A percentile compares a stretch with the other conserved stretches of the same genome.
These are phyloP conservation scores for Clavaria fumosa DNA, from an alignment of 768 basidiomycete species.

Conservation along the genomic window DNA sequence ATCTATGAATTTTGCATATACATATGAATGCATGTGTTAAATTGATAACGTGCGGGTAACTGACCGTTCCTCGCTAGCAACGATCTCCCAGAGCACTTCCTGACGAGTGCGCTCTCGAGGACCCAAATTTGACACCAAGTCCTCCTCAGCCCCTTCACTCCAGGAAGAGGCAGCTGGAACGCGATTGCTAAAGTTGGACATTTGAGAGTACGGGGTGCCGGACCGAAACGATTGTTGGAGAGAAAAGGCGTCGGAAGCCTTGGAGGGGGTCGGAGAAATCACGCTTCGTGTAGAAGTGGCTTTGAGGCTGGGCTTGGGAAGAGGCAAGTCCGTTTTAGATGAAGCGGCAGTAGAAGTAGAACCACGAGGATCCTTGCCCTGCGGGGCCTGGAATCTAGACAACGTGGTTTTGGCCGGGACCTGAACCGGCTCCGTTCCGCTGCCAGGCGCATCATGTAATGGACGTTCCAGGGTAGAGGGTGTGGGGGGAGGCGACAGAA, in stretches of 20 bases:
- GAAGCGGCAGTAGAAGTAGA: constrained; percentile 49
- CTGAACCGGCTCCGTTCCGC: constrained; percentile 14
- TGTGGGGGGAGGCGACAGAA: constrained; percentile 68
- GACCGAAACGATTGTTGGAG: constrained; percentile 56
- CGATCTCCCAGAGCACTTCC: constrained; percentile 94
- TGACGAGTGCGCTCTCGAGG: constrained; percentile 88
- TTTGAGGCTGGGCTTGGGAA: constrained; percentile 26
- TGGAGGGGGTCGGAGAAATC: constrained; percentile 39
- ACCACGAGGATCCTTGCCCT: constrained; percentile 55
- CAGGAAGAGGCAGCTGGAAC: constrained; percentile 71
- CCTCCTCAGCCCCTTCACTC: constrained; percentile 91
- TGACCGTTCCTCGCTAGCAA: constrained; percentile 87
- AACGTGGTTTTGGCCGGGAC: constrained; percentile 47
- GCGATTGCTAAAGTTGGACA: constrained; percentile 50
- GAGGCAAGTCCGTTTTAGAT: constrained; percentile 47
- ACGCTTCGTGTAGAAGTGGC: constrained; percentile 48
- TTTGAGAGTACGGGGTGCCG: constrained; percentile 67
- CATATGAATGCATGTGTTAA: constrained; percentile 1
- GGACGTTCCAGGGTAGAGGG: constrained; percentile 40
- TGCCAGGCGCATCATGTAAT: constrained; percentile 31
- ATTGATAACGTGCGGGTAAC: constrained; percentile 12
- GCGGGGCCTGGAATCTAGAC: constrained; percentile 61
- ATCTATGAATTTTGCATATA: constrained; percentile 34
- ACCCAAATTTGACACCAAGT: constrained; percentile 86
- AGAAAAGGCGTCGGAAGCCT: constrained; percentile 32